Base-by-base conservation (phyloP, 805 yeast species). In the Myxozyma mucilagina region DNA sequence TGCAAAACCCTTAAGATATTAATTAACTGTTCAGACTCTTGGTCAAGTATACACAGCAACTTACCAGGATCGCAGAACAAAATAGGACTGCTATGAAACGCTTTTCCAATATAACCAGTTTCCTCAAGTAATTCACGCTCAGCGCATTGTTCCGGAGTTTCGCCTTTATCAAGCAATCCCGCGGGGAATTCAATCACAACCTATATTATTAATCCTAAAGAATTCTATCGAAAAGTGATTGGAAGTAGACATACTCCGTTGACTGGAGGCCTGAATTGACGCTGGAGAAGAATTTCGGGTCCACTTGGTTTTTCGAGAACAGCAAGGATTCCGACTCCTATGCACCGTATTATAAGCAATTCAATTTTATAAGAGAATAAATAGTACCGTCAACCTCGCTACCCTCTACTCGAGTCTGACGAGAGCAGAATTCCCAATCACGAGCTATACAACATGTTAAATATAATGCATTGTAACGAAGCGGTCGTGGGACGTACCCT, bases 241-340 rank as follows among this genome's bases (percentile, higher is more conserved):
- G 18, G 29, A 9, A 18, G 24, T 14, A 14, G 14, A 48, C 96
- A 87, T 7, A 93, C 90, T 18, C 90, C 93, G 56, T 82, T 87
- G 2, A 87, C 88, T 0, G 99, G 98, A 0, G 98, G 97, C 59
- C 99, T 81, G 76, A 87, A 93, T 73, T 93, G 99, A 71, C 89
- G 90, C 71, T 90, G 93, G 16, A 94, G 76, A 7, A 91, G 80
- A 66, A 76, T 78, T 63, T 82, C 84, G 3, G 84, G 81, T 20
- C 80, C 81, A 16, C 75, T 73, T 6, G 82, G 75, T 32, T 78
- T 75, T 64, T 84, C 80, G 54, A 91, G 74, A 16, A 91, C 77
- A 0, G 96, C 92, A 35, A 92, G 77, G 49, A 93, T 87, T 2
- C 93, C 92, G n/a, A 94, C 97, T 0, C 74, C 72, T 68, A 48